Conservation (phyloP, 352 stramenopile genomes). For the Phytopythium delawarense region DNA sequence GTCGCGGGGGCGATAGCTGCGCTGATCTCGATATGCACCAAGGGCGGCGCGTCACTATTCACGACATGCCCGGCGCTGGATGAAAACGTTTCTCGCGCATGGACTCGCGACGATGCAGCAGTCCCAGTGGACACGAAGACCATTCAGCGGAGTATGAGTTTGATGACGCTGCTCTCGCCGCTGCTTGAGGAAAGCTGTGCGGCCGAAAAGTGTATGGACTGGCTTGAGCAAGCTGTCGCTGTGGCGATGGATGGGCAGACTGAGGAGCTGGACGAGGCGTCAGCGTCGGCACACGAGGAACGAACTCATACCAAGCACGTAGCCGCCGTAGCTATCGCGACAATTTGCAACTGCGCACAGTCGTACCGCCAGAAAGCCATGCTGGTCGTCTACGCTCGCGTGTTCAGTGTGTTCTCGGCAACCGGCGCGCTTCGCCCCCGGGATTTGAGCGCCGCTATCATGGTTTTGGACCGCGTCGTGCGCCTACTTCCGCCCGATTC, state of each 20-base stretch:
- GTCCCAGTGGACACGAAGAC: slow-evolving; percentile 17
- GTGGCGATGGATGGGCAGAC: slow-evolving; percentile 22
- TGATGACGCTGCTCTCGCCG: slow-evolving; percentile 40
- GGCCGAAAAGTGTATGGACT: slow-evolving; percentile 32
- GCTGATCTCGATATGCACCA: slow-evolving; percentile 35
- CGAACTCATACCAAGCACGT: slow-evolving; percentile 19
- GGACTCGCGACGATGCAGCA: slow-evolving; percentile 9
- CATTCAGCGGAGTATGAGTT: slow-evolving; percentile 45
- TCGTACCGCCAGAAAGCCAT: slow-evolving; percentile 34
- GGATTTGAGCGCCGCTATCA: slow-evolving; percentile 34
- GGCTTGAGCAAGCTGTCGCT: slow-evolving; percentile 30
- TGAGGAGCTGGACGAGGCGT: neutral
- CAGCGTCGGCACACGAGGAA: neutral
- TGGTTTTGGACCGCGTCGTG: slow-evolving; percentile 58
- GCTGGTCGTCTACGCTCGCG: slow-evolving; percentile 39
- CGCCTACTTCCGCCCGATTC: slow-evolving; percentile 16
- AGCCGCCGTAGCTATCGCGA: slow-evolving; percentile 39
- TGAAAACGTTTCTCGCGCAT: slow-evolving; percentile 30
- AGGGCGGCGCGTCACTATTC: slow-evolving; percentile 29
- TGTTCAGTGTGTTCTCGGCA: slow-evolving; percentile 36
- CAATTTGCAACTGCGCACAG: slow-evolving; percentile 35
- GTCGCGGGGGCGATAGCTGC: slow-evolving; percentile 38
- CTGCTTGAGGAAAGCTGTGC: slow-evolving; percentile 20
- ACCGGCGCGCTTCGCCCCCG: neutral
- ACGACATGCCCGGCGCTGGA: slow-evolving; percentile 29